These are phyloP conservation scores for Coemansia sp. DNA, from an alignment of 192 early-diverging fungal genomes.

Conservation along the genomic window DNA sequence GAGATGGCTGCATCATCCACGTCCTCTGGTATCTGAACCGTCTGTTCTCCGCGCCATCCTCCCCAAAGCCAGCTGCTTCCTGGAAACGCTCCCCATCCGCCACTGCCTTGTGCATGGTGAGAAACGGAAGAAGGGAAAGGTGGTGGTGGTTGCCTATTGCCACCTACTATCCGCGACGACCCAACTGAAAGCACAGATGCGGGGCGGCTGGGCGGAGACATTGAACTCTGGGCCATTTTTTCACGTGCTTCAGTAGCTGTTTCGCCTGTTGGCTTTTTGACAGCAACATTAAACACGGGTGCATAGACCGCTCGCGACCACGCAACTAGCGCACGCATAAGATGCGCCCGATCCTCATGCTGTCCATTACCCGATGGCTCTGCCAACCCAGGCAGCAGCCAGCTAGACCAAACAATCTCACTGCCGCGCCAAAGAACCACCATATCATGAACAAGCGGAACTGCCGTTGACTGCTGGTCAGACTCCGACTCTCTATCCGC, in stretches of 20 bases:
- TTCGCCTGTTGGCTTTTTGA: neutral
- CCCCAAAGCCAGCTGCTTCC: slow-evolving; percentile 37
- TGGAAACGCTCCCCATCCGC: slow-evolving; percentile 6
- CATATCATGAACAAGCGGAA: slow-evolving; percentile 19
- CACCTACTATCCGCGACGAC: neutral
- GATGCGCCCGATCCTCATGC: neutral
- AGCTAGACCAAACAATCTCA: slow-evolving; percentile 42
- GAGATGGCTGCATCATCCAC: neutral
- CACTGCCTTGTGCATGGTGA: neutral
- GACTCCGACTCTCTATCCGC: neutral
- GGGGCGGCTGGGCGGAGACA: slow-evolving; percentile 1
- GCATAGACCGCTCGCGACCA: slow-evolving; percentile 46
- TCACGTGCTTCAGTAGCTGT: neutral
- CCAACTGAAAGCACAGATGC: neutral
- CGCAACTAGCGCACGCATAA: slow-evolving; percentile 32
- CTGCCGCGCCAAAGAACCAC: slow-evolving; percentile 39
- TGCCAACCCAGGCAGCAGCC: neutral
- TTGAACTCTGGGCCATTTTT: neutral
- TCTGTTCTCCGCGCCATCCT: slow-evolving; percentile 15
- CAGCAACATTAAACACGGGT: slow-evolving; percentile 22
- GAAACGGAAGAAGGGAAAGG: neutral
- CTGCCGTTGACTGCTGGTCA: neutral
- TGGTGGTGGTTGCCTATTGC: neutral
- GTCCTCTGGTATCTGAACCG: neutral
- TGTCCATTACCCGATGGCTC: neutral